Percentiles rank a stretch among this genome's conserved stretches.
Conservation (phyloP, 1,284 basidiomycete species). For the Cryptococcus sp. region DNA sequence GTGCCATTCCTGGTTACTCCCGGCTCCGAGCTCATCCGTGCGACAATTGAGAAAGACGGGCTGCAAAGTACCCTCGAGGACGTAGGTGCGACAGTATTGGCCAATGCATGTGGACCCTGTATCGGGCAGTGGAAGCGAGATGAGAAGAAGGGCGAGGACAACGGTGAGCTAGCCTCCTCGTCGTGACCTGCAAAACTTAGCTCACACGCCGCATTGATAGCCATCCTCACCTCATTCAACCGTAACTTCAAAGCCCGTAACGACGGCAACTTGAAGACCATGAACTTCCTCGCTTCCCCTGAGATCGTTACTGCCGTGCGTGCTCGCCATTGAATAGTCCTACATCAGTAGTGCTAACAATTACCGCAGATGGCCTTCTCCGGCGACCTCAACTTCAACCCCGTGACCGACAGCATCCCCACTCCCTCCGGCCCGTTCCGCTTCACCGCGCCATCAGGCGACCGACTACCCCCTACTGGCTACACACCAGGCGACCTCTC, state of each 20-base stretch:
- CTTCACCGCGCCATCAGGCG: constrained; percentile 80
- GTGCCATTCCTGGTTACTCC: constrained; percentile 97
- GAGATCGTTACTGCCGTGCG: constrained; percentile 85
- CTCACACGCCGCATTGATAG: constrained; percentile 54
- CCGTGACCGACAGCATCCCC: constrained; percentile 76
- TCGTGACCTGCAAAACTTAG: not conserved
- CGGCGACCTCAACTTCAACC: constrained; percentile 90
- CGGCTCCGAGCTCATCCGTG: constrained; percentile 95
- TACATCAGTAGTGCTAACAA: not conserved
- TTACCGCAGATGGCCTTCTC: constrained; percentile 76
- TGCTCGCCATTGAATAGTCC: not conserved
- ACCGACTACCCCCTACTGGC: constrained; percentile 79
- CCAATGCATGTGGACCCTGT: constrained; percentile 98
- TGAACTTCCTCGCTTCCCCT: constrained; percentile 98
- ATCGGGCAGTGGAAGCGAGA: constrained; percentile 99
- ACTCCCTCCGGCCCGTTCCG: constrained; percentile 80
- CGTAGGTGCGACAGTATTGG: constrained; percentile 82
- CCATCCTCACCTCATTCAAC: constrained; percentile 97
- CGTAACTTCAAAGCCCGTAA: constrained; percentile 96
- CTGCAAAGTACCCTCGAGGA: constrained; percentile 77
- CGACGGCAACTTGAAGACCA: constrained; percentile 91
- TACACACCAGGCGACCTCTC: constrained; percentile 75
- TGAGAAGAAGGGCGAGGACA: constrained; percentile 87
- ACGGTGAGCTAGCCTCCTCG: constrained; percentile 63
- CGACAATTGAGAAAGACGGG: constrained; percentile 93